phyloP scores from a whole-genome alignment of 139 green algal species.

The Volvox reticuliferus region DNA sequence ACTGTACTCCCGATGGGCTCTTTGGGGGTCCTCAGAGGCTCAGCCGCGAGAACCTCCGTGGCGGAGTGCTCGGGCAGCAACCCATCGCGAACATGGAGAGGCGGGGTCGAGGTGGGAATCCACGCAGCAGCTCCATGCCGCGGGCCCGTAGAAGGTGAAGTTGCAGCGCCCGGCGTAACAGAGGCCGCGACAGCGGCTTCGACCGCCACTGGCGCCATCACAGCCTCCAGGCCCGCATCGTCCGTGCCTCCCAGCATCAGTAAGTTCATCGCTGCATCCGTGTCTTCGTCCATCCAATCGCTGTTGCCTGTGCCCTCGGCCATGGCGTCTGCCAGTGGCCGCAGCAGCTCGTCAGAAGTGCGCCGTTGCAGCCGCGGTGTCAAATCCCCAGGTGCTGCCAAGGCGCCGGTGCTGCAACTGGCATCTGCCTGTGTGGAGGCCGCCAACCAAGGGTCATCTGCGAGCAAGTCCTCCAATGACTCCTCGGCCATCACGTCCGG shows the following conservation, averaged over 20 bases:
- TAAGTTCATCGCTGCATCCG: slow-evolving; percentile 21
- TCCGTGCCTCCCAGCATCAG: neutral
- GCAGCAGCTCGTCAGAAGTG: slow-evolving; percentile 34
- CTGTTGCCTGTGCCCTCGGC: neutral
- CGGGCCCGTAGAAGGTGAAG: neutral
- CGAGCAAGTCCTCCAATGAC: slow-evolving; percentile 3
- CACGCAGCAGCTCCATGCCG: too few species aligned
- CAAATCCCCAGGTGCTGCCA: neutral
- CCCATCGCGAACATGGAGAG: neutral
- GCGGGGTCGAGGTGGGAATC: neutral
- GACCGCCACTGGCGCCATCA: neutral
- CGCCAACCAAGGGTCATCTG: slow-evolving; percentile 21
- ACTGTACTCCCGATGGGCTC: neutral
- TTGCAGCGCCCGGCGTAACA: neutral
- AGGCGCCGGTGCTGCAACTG: neutral
- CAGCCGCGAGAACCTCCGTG: neutral
- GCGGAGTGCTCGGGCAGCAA: neutral
- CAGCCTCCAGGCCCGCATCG: neutral
- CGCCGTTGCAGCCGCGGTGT: neutral
- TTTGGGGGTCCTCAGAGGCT: neutral
- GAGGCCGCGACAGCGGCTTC: neutral
- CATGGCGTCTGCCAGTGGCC: slow-evolving; percentile 22
- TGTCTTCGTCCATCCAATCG: slow-evolving; percentile 10
- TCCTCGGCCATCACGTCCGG: neutral
- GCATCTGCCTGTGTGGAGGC: neutral